phyloP scores from a whole-genome alignment of 805 yeast genomes.

The Suhomyces pyralidae region DNA sequence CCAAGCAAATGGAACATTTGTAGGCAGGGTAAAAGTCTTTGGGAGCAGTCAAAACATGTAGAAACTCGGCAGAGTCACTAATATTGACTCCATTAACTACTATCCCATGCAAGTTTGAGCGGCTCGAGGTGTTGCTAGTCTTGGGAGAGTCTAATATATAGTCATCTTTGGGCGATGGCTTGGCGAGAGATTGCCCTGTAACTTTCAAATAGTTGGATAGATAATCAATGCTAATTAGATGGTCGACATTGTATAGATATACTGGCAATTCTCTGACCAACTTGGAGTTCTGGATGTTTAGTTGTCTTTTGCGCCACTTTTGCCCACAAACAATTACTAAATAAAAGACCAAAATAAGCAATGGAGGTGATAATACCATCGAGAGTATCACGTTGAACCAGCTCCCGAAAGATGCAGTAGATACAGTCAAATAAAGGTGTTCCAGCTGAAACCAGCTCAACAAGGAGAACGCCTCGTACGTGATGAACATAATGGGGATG shows the following conservation, averaged over 20 bases:
- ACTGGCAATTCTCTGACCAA: constrained; percentile 36
- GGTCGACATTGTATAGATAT: constrained; percentile 35
- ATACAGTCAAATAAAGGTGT: constrained; percentile 15
- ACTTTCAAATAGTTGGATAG: constrained; percentile 29
- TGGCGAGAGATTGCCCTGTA: constrained; percentile 15
- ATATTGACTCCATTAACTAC: constrained; percentile 21
- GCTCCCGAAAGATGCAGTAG: constrained; percentile 36
- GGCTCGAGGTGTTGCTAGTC: constrained; percentile 8
- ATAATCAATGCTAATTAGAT: constrained; percentile 25
- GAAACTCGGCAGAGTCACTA: constrained; percentile 11
- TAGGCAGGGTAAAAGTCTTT: constrained; percentile 40
- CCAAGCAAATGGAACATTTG: constrained; percentile 62
- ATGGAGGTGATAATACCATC: constrained; percentile 42
- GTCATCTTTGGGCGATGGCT: neutral
- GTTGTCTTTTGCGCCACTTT: constrained; percentile 22
- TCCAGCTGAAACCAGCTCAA: constrained; percentile 8
- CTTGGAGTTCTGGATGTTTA: constrained; percentile 26
- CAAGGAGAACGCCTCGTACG: constrained; percentile 37
- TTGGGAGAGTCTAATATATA: constrained; percentile 10
- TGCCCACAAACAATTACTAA: constrained; percentile 29
- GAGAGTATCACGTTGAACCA: constrained; percentile 40
- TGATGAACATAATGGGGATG: constrained; percentile 53
- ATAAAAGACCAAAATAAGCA: constrained; percentile 35
- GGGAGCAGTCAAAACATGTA: constrained; percentile 24
- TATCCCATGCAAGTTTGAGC: constrained; percentile 4